phyloP scores from a whole-genome alignment of 2,329 filamentous ascomycete genomes.

The Fusarium nematophilum region DNA sequence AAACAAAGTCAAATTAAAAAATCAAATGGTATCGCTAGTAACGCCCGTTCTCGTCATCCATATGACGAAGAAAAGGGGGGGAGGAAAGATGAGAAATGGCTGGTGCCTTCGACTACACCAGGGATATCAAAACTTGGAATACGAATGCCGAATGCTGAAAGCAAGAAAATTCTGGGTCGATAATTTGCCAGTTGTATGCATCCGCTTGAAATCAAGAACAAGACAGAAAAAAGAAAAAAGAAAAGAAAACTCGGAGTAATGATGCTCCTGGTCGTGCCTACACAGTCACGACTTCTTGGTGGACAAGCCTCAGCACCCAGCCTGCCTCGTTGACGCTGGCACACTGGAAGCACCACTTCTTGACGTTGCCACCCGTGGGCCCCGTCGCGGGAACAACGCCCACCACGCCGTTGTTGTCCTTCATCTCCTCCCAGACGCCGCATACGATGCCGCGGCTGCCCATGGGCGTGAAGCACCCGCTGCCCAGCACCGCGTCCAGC shows the following conservation, averaged over 20 bases:
- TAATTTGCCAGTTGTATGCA: not conserved
- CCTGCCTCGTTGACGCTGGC: constrained; percentile 63
- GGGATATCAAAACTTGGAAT: constrained; percentile 42
- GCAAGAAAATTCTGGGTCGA: not conserved
- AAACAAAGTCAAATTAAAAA: constrained; percentile 18
- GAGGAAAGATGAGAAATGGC: constrained; percentile 8
- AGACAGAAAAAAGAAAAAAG: constrained; percentile 7
- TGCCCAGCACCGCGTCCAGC: constrained; percentile 86
- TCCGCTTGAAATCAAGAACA: constrained; percentile 18
- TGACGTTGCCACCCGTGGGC: constrained; percentile 64
- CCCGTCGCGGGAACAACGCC: constrained; percentile 64
- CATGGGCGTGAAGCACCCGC: constrained; percentile 85
- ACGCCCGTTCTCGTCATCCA: constrained; percentile 24
- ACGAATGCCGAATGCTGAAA: constrained; percentile 18
- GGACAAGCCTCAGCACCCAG: constrained; percentile 67
- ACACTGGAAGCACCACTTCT: constrained; percentile 74
- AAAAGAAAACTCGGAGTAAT: not conserved
- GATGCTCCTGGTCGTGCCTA: constrained; percentile 28
- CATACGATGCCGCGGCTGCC: constrained; percentile 89
- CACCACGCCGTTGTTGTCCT: constrained; percentile 68
- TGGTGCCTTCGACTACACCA: constrained; percentile 25
- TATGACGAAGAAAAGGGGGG: constrained; percentile 14
- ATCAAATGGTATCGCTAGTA: constrained; percentile 39
- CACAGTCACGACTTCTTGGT: constrained; percentile 63
- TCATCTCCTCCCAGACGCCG: constrained; percentile 85